phyloP scores from a whole-genome alignment of 768 basidiomycete genomes.

The Phaffia tasmanica region DNA sequence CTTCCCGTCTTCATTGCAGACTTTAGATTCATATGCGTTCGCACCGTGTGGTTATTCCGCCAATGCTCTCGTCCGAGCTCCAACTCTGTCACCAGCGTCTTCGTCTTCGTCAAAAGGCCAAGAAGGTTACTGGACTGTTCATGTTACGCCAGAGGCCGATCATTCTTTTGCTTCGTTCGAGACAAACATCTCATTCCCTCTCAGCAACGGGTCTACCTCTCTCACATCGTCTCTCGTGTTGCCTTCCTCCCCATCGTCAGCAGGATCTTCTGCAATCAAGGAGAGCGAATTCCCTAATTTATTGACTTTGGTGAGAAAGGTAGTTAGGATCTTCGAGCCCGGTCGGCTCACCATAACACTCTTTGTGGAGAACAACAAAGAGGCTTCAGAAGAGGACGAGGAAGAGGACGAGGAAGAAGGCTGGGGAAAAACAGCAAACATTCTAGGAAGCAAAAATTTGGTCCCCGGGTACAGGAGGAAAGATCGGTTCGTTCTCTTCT shows the following conservation, averaged over 20 bases:
- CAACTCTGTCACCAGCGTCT: neutral
- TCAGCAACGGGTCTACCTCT: neutral
- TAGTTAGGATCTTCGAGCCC: slow-evolving; percentile 87
- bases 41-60: slow-evolving; percentile 91
- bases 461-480: slow-evolving; percentile 66
- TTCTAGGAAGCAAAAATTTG: slow-evolving; percentile 47
- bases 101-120: slow-evolving; percentile 35
- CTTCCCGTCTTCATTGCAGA: slow-evolving; percentile 66
- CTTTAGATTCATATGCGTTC: slow-evolving; percentile 85
- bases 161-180: slow-evolving; percentile 99
- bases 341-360: slow-evolving; percentile 72
- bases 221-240: slow-evolving; percentile 37
- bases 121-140: slow-evolving; percentile 96
- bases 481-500: slow-evolving; percentile 49
- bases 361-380: slow-evolving; percentile 56
- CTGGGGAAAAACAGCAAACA: slow-evolving; percentile 25
- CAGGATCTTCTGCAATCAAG: neutral
- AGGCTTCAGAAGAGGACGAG: slow-evolving; percentile 25
- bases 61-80: slow-evolving; percentile 59
- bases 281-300: slow-evolving; percentile 51
- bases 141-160: slow-evolving; percentile 94
- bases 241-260: neutral
- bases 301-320: slow-evolving; percentile 67
- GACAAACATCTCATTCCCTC: slow-evolving; percentile 69
- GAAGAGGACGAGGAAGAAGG: slow-evolving; percentile 25